phyloP scores from a whole-genome alignment of 2,329 filamentous ascomycete species.

The Ophiosphaerella korrae region DNA sequence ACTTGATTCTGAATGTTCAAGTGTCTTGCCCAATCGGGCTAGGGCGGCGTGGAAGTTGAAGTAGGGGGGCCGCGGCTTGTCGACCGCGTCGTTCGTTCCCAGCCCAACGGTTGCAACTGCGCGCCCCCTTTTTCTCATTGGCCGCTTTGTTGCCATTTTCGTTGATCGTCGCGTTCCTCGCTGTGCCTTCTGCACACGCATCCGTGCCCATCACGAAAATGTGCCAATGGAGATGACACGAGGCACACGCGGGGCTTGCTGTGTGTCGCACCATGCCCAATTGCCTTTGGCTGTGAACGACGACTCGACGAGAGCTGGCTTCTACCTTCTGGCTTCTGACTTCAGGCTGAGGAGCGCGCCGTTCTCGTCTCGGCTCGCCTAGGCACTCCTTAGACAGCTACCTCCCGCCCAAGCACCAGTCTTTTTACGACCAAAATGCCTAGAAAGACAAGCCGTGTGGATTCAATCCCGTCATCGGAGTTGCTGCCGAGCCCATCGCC shows the following conservation, averaged over 20 bases:
- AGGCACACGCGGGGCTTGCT: neutral
- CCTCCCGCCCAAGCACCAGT: too few species aligned
- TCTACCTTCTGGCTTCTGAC: too few species aligned
- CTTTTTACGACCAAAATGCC: too few species aligned
- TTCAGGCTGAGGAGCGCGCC: neutral
- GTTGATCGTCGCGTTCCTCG: conserved; percentile 1
- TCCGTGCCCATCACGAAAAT: conserved; percentile 10
- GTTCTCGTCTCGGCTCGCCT: neutral
- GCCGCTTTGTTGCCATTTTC: conserved; percentile 12
- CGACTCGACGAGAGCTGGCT: too few species aligned
- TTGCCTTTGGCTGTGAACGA: too few species aligned
- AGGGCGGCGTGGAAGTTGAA: neutral
- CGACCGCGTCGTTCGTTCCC: conserved; percentile 1
- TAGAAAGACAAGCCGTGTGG: too few species aligned
- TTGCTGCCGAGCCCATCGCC: too few species aligned
- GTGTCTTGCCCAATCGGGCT: neutral
- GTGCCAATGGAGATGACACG: conserved; percentile 9
- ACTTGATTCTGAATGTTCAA: conserved; percentile 8
- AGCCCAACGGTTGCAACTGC: conserved; percentile 15
- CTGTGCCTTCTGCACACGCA: conserved; percentile 18
- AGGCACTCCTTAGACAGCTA: too few species aligned
- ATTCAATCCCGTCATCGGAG: too few species aligned
- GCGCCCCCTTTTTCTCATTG: conserved; percentile 12
- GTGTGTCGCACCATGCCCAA: neutral
- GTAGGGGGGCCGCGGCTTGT: conserved; percentile 4